These are phyloP conservation scores for Diospyros kaki DNA, from an alignment of 148 eudicot species.

Conservation along the genomic window DNA sequence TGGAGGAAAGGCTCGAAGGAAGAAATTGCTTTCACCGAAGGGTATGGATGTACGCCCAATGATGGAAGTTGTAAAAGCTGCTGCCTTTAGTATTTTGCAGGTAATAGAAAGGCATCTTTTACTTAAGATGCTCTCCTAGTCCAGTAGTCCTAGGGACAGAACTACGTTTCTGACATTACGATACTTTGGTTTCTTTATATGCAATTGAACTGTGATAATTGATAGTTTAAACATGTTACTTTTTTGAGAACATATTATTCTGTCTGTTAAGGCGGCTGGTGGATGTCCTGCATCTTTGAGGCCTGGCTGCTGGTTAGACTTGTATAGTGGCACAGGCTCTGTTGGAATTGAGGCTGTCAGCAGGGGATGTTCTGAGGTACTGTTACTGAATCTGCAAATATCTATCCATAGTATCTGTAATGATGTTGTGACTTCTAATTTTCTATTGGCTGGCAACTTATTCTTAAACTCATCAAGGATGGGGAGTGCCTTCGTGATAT, in stretches of 20 bases:
- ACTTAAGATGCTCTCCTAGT: background rate
- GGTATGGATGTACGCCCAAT: no score
- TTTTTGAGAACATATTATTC: background rate
- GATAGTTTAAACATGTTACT: background rate
- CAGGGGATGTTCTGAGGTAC: slow-evolving; percentile 89
- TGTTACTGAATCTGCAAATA: background rate
- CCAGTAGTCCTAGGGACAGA: background rate
- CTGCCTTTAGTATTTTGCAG: slow-evolving; percentile 86
- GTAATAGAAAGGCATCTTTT: slow-evolving; percentile 21
- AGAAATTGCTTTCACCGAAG: slow-evolving; percentile 39
- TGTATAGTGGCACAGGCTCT: slow-evolving; percentile 94
- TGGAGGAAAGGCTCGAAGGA: slow-evolving; percentile 82
- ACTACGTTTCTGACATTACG: background rate
- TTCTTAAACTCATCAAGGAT: background rate
- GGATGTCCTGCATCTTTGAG: slow-evolving; percentile 80
- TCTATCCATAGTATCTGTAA: background rate
- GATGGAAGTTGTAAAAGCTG: slow-evolving; percentile 95
- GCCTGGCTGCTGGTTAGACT: slow-evolving; percentile 94
- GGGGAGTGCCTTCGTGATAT: background rate
- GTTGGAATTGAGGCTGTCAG: slow-evolving; percentile 97
- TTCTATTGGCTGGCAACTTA: background rate
- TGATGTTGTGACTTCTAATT: background rate
- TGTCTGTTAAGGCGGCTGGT: slow-evolving; percentile 65
- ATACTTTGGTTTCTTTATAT: background rate
- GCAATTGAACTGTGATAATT: background rate